These are phyloP conservation scores for Taphrina communis DNA, from an alignment of 1,139 yeast genomes.

Conservation along the genomic window DNA sequence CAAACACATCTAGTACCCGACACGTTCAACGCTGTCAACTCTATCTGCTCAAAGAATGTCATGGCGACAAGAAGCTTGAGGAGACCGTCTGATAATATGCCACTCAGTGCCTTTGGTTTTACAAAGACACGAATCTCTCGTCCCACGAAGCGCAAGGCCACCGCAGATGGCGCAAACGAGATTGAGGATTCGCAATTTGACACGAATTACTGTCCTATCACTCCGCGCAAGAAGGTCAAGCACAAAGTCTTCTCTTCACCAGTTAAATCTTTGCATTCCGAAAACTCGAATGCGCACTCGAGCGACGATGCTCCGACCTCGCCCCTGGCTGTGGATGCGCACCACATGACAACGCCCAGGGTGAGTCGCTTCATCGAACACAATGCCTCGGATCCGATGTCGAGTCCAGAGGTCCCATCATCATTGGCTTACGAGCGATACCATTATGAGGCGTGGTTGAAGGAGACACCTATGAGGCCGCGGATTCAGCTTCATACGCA, in stretches of 20 bases:
- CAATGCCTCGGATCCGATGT: neutral
- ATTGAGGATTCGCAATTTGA: conserved; percentile 8
- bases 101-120: neutral
- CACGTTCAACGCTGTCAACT: neutral
- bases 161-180: neutral
- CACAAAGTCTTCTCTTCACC: neutral
- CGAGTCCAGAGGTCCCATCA: conserved; percentile 14
- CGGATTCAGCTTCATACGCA: neutral
- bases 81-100: neutral
- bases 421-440: conserved; percentile 14
- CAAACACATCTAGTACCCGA: conserved; percentile 4
- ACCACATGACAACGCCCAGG: conserved; percentile 12
- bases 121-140: neutral
- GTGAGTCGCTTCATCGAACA: conserved; percentile 5
- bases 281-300: neutral
- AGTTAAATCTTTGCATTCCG: neutral
- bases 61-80: neutral
- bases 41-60: neutral
- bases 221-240: conserved; percentile 1
- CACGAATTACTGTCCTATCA: neutral
- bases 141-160: neutral
- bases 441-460: conserved; percentile 1
- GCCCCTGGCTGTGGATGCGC: conserved; percentile 3
- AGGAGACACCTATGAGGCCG: conserved; percentile 4
- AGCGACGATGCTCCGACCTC: conserved; percentile 11